Percentiles rank a stretch among this genome's conserved stretches.
Conservation (phyloP, 164 flowering plant species). For the Kalanchoe fedtschenkoi region DNA sequence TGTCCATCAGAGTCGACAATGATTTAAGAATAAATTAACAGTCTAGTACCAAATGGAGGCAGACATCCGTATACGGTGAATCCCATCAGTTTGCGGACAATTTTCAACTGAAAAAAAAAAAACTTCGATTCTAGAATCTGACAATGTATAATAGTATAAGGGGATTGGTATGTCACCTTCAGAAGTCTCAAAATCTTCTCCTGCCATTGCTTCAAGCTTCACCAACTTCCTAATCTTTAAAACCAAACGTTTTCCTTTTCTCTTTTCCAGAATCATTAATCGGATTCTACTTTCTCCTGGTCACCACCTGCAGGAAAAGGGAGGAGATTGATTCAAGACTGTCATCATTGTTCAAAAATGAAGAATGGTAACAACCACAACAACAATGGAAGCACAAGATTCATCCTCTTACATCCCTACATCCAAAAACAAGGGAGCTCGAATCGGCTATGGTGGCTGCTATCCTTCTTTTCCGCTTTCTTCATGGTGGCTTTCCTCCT, state of each 20-base stretch:
- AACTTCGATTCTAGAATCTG: background rate
- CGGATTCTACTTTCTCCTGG: background rate
- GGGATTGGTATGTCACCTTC: constrained; percentile 12
- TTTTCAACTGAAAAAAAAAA: background rate
- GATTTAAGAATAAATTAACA: background rate
- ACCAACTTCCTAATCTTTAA: constrained; percentile 6
- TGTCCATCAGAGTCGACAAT: background rate
- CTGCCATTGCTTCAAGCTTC: constrained; percentile 11
- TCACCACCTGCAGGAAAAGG: background rate
- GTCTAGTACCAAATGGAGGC: background rate
- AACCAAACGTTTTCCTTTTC: constrained; percentile 4
- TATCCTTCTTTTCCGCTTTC: constrained; percentile 42
- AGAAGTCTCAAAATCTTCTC: background rate
- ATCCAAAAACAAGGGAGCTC: constrained; percentile 57
- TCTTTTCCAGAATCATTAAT: background rate
- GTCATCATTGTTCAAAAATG: constrained; percentile 17
- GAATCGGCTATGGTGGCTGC: constrained; percentile 32
- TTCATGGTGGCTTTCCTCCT: constrained; percentile 49
- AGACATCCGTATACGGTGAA: background rate
- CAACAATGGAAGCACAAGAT: constrained; percentile 39
- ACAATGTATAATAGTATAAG: background rate
- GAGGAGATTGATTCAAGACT: background rate
- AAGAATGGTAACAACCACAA: constrained; percentile 30
- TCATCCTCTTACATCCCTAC: constrained; percentile 71
- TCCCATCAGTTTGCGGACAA: background rate